Evolutionary conservation across 148 eudicot species (phyloP).

Genomic region (Rhododendron griersonianum): DNA sequence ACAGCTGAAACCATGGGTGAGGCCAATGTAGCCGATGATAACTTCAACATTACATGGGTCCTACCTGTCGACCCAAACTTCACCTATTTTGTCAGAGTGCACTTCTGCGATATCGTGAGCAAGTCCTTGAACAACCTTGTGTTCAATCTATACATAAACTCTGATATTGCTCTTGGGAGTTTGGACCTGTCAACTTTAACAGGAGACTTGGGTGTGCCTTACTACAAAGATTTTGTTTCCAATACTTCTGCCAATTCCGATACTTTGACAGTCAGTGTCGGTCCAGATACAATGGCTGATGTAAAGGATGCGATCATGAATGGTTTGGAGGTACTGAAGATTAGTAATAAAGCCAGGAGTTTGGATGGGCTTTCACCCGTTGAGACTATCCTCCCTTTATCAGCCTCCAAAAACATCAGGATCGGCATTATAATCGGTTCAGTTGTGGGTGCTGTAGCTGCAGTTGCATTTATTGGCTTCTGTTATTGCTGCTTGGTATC

Average conservation of each 20-base stretch:
- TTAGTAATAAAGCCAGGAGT: slow-evolving; percentile 84
- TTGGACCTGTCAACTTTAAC: slow-evolving; percentile 63
- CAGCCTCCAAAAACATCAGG: slow-evolving; percentile 33
- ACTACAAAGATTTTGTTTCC: slow-evolving; percentile 75
- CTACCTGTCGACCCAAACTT: slow-evolving; percentile 70
- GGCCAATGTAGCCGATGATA: slow-evolving; percentile 53
- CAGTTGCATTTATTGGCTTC: slow-evolving; percentile 34
- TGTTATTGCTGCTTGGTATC: slow-evolving; percentile 53
- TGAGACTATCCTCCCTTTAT: slow-evolving; percentile 55
- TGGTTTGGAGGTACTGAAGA: slow-evolving; percentile 86
- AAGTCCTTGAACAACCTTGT: slow-evolving; percentile 58
- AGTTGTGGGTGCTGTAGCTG: slow-evolving; percentile 48
- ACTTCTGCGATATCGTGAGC: slow-evolving; percentile 86
- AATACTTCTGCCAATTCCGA: slow-evolving; percentile 44
- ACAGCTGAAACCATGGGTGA: slow-evolving; percentile 90
- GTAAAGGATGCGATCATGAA: slow-evolving; percentile 54
- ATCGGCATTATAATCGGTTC: slow-evolving; percentile 45
- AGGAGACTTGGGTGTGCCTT: slow-evolving; percentile 61
- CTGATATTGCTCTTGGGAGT: slow-evolving; percentile 51
- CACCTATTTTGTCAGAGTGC: slow-evolving; percentile 65
- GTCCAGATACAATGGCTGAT: slow-evolving; percentile 69
- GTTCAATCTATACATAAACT: slow-evolving; percentile 78
- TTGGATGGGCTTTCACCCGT: slow-evolving; percentile 62
- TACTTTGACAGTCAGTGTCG: slow-evolving; percentile 65
- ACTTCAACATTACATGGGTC: slow-evolving; percentile 93